Evolutionary conservation across 495 filamentous ascomycete genomes (phyloP), one percentile per base, ranked within the genome.

Genomic region (Talaromyces trachyspermus): DNA sequence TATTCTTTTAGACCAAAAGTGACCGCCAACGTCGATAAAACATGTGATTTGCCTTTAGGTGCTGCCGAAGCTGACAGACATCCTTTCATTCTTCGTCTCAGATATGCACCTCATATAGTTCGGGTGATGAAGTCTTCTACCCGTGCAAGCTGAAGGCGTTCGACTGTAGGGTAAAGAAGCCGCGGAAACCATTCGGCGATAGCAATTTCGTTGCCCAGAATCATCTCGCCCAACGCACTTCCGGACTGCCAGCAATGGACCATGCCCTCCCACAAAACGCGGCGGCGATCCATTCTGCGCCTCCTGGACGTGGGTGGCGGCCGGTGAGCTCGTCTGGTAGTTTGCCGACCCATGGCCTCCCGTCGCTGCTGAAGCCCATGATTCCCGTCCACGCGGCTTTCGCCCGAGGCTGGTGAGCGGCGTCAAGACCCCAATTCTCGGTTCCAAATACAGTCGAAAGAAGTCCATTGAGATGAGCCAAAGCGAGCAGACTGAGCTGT

Each of bases 251-350:
- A 82, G 22, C 79, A 79, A 55, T 84, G 83, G 4, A 86, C 85
- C 88, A 94, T 94, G 1, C 88, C 87, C 54, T 94, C 86, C 87
- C 88, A 27, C 76, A 79, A 57, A 80, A 86, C 9, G 75, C 83
- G 7, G 71, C 81, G 48, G 74, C 73, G 5, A 86, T 54, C 70
- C 70, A 85, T 43, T 84, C 60, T 3, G 51, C 45, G 2, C 71
- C 71, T 41, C 10, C 17, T 0, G 18, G 2, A 12, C 20, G 1
- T 15, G 2, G 12, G 54, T 35, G 67, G 63, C 50, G 69, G 54
- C 18, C 61, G 61, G 57, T 63, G 11, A 71, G 49, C 3, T 63
- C 60, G 12, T 66, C 60, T 0, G 71, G 78, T 20, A 82, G 79
- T 18, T 60, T 62, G 0, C 79, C 80, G 14, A 86, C 85, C 80